A percentile compares a stretch with the other conserved stretches of the same genome.
These are phyloP conservation scores for Pseudogymnoascus sp. DNA, from an alignment of 2,329 filamentous ascomycete genomes.

Conservation along the genomic window DNA sequence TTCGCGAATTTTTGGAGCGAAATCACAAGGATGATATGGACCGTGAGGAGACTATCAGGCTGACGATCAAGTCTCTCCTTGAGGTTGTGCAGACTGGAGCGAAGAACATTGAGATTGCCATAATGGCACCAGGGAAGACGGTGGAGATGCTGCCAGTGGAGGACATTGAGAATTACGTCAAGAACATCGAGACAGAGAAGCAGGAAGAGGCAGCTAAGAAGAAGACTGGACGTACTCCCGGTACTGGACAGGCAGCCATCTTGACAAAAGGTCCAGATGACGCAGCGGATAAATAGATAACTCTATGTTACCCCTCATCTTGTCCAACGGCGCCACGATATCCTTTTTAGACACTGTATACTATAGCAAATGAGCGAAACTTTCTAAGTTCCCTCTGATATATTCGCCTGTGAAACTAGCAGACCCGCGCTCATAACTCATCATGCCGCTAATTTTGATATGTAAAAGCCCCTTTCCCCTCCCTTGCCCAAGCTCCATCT, in stretches of 20 bases:
- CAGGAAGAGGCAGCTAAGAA: slow-evolving; percentile 88
- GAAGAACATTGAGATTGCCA: slow-evolving; percentile 99
- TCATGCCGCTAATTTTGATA: slow-evolving; percentile 10
- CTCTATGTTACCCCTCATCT: slow-evolving; percentile 4
- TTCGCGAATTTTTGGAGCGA: slow-evolving; percentile 95
- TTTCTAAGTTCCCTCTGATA: slow-evolving; percentile 7
- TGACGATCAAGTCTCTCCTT: slow-evolving; percentile 95
- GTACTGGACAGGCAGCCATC: slow-evolving; percentile 63
- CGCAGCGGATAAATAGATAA: slow-evolving; percentile 17
- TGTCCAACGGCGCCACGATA: slow-evolving; percentile 6
- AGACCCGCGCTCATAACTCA: slow-evolving; percentile 10
- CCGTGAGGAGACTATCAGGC: slow-evolving; percentile 86
- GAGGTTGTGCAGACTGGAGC: slow-evolving; percentile 98
- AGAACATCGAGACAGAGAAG: slow-evolving; percentile 99
- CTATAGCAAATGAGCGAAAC: slow-evolving; percentile 27
- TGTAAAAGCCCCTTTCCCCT: slow-evolving; percentile 6
- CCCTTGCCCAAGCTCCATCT: slow-evolving; percentile 17
- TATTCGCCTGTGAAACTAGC: slow-evolving; percentile 12
- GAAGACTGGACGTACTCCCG: slow-evolving; percentile 73
- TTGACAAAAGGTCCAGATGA: slow-evolving; percentile 53
- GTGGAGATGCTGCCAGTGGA: slow-evolving; percentile 93
- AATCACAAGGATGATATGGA: slow-evolving; percentile 99
- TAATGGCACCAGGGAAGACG: slow-evolving; percentile 87
- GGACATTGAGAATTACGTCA: slow-evolving; percentile 94
- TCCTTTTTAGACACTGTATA: slow-evolving; percentile 26